A percentile compares a stretch with the other conserved stretches of the same genome.
Conservation (phyloP, 257 asterid species). For the Thymus quinquecostatus region DNA sequence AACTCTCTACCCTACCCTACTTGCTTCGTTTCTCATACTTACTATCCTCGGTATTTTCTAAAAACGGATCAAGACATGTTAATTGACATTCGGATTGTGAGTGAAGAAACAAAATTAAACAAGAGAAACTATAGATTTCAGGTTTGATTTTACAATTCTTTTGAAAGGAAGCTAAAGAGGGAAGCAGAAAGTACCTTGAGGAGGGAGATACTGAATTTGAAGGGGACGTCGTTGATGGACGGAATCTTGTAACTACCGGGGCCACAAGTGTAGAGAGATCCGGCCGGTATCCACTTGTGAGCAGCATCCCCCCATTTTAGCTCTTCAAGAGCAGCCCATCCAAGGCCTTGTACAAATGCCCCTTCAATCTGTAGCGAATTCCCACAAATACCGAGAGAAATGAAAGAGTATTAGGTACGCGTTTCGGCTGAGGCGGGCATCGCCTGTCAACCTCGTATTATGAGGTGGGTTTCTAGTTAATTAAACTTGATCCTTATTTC, state of each 20-base stretch:
- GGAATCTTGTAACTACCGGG: conserved; percentile 96
- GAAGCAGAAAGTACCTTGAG: conserved; percentile 55
- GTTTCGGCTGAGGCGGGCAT: background rate
- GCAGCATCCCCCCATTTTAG: conserved; percentile 94
- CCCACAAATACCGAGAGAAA: background rate
- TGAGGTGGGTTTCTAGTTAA: background rate
- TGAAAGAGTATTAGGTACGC: background rate
- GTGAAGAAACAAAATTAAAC: background rate
- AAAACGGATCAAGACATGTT: no score
- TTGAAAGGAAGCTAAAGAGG: no score
- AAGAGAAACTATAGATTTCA: background rate
- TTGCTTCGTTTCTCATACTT: no score
- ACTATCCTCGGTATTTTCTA: no score
- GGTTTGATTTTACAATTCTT: background rate
- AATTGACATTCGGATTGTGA: no score
- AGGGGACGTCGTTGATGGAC: conserved; percentile 80
- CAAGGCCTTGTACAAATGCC: conserved; percentile 92
- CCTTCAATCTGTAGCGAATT: conserved; percentile 78
- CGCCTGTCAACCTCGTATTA: background rate
- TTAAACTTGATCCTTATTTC: background rate
- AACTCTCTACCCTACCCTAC: no score
- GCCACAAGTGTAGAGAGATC: conserved; percentile 73
- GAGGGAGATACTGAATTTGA: conserved; percentile 74
- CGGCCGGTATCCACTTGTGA: conserved; percentile 86
- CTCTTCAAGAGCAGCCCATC: conserved; percentile 96